Evolutionary conservation across 352 stramenopile genomes (phyloP), one percentile per base, ranked within the genome.

Genomic region (Globisporangium splendens): DNA sequence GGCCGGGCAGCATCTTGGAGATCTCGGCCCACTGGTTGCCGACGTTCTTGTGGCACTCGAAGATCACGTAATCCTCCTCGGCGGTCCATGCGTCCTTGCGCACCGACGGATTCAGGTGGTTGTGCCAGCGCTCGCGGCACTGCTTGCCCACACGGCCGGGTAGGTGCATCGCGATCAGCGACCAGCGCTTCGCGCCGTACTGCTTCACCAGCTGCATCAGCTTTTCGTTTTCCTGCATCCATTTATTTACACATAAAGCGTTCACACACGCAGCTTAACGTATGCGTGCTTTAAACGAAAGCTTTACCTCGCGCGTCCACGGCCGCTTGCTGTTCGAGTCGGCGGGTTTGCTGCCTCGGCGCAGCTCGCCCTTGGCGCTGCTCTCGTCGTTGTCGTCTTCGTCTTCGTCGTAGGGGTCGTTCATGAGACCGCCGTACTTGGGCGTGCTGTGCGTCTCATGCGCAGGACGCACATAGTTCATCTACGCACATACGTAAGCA

Each of bases 11-110:
- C 79, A 95, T 95, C 62, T 95, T 93, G 46, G 88, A 90, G 57
- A 97, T 97, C 68, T 96, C 86, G 1, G 88, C 88, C 90, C 90
- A 97, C 53, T 96, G 86, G 66, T 97, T 97, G 35, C 90, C 90
- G 33, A 96, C 77, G 42, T 95, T 95, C 71, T 95, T 93, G 65
- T 97, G 89, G 60, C 84, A 93, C 55, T 95, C 79, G 54, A 96
- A 91, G 53, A 97, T 95, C 24, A 96, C 79, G 49, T 93, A 88
- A 66, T 97, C 90, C 59, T 97, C 90, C 52, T 97, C 88, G 0
- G 81, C 73, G 0, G 84, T 96, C 88, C 86, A 97, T 13, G 88
- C 86, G 46, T 93, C 86, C 59, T 95, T 96, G 53, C 89, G 83
- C 8, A 97, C 84, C 21, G 77, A 84, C 12, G 86, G 86, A 58